Base-by-base conservation (phyloP, 2,329 filamentous ascomycete genomes). In the Harringtonia aguacate region DNA sequence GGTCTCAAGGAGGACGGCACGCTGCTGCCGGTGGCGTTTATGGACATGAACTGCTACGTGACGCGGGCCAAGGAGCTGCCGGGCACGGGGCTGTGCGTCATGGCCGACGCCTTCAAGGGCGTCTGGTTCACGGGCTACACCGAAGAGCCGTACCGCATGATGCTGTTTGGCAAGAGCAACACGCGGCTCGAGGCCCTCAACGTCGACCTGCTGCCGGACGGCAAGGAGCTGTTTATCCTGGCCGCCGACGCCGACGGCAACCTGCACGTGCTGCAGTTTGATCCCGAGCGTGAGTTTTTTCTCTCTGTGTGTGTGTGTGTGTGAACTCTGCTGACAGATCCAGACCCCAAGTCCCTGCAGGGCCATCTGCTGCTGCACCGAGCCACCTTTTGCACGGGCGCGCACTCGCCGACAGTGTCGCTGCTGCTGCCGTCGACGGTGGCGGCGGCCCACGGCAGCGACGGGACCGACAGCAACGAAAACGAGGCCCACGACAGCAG, bases 51-150 rank as follows among this genome's bases (percentile, higher is more conserved):
- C 64, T 94, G 86, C 62, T 92, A 95, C 56, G 86, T 95, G 13
- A 86, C 81, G 3, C 79, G 83, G n/a, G 75, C 87, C 43, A 92
- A 89, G 57, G 86, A 87, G 55, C 72, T 98, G 17, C 79, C 80
- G 4, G 79, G 83, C 2, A 94, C 87, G 1, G 89, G 90, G 1
- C 72, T 98, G 58, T 88, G 86, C 56, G 71, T 95, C 12, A 80
- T 95, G 65, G 85, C 86, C 0, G 92, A 98, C 64, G 86, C 84
- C 1, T 80, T 92, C 58, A 95, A 95, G 65, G 92, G 92, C 0
- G 72, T 97, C 3, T 97, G 92, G 88, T 94, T 98, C 53, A 85
- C 86, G 0, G 92, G 92, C 1, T 98, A 95, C 58, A 92, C 86
- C 9, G 90, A 98, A 64, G 92, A 97, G 57, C 92, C 92, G 1